These are phyloP conservation scores for Pichia sp. DNA, from an alignment of 1,139 yeast species.

Conservation along the genomic window DNA sequence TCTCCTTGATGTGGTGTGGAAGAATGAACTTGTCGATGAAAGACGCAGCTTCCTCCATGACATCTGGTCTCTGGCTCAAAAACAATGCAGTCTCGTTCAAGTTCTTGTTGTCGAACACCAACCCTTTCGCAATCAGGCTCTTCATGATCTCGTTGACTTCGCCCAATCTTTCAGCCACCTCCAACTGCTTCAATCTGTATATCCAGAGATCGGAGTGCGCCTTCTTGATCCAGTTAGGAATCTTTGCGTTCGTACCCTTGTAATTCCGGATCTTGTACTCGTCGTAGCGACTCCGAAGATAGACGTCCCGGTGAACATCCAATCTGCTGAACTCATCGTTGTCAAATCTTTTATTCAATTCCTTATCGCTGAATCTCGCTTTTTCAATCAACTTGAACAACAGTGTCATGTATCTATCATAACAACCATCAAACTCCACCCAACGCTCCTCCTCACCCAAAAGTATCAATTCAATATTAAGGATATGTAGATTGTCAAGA, in stretches of 20 bases:
- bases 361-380: constrained; percentile 12
- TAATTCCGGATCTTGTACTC: constrained; percentile 14
- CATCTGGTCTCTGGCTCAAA: constrained; percentile 23
- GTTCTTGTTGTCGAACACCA: constrained; percentile 36
- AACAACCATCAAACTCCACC: constrained; percentile 29
- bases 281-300: constrained; percentile 13
- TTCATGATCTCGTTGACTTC: constrained; percentile 31
- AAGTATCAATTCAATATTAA: constrained; percentile 26
- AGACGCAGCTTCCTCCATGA: constrained; percentile 34
- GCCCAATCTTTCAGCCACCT: constrained; percentile 22
- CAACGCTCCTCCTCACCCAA: constrained; percentile 30
- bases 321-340: constrained; percentile 5
- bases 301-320: constrained; percentile 5
- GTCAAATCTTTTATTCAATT: constrained; percentile 2
- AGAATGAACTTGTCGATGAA: constrained; percentile 38
- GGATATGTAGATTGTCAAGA: constrained; percentile 26
- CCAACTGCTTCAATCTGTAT: constrained; percentile 25
- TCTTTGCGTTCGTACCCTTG: constrained; percentile 11
- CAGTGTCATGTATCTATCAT: constrained; percentile 22
- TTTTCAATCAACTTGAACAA: constrained; percentile 17
- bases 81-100: constrained; percentile 38
- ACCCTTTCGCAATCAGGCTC: constrained; percentile 32
- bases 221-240: constrained; percentile 23
- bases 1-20: constrained; percentile 32
- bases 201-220: constrained; percentile 28